Evolutionary conservation across 371 early-diverging fungal species (phyloP).

Genomic region (Mucor circinelloides): DNA sequence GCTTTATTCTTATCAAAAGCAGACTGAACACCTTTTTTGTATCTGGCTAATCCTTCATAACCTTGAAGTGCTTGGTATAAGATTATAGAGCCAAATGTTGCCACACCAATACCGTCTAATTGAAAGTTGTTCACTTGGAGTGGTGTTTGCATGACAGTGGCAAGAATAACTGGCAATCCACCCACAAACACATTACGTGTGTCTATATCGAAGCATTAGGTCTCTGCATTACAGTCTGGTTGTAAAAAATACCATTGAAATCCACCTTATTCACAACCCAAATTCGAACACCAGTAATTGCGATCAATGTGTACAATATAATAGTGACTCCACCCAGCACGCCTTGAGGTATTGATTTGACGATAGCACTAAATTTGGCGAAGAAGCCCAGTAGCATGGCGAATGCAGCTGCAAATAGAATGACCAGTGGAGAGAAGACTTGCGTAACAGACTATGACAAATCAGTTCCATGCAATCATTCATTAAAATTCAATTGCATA

Average conservation of each 20-base stretch:
- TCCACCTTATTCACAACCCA: constrained; percentile 45
- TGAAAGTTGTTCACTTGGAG: constrained; percentile 9
- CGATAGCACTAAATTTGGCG: constrained; percentile 49
- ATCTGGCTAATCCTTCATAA: neutral
- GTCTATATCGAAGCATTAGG: constrained; percentile 6
- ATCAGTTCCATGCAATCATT: too few relatives aligned
- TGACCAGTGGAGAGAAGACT: constrained; percentile 45
- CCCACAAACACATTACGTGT: constrained; percentile 43
- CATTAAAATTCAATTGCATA: neutral
- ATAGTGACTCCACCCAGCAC: constrained; percentile 47
- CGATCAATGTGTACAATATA: constrained; percentile 45
- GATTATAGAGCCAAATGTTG: constrained; percentile 34
- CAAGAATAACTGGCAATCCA: constrained; percentile 29
- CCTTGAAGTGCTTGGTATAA: constrained; percentile 28
- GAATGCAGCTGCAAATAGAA: constrained; percentile 38
- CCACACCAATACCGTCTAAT: constrained; percentile 35
- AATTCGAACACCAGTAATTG: constrained; percentile 48
- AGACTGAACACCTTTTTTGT: neutral
- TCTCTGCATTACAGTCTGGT: neutral
- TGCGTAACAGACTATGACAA: constrained; percentile 32
- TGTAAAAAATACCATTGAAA: constrained; percentile 21
- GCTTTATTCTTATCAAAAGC: neutral
- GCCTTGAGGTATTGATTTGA: constrained; percentile 45
- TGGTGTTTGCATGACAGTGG: constrained; percentile 19
- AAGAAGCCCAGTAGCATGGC: constrained; percentile 45